Evolutionary conservation across 176 grass and related monocot genomes (phyloP).

Genomic region (sorghum (Sorghum bicolor)): Sorghum_bicolor_NCBIv3 NC_012872.2:62059501-62060000

Average conservation of each 20-base stretch:
- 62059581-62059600: not conserved
- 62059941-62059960: conserved; percentile 25
- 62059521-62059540: conserved; percentile 94
- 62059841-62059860: conserved; percentile 4
- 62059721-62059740: conserved; percentile 94
- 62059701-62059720: conserved; percentile 96
- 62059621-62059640: not conserved
- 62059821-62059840: conserved; percentile 8
- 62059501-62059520: conserved; percentile 82
- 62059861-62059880: conserved; percentile 13
- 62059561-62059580: conserved; percentile 34
- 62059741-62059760: conserved; percentile 99
- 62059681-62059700: conserved; percentile 97
- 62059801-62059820: conserved; percentile 83
- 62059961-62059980: conserved; percentile 76
- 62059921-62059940: not conserved
- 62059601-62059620: conserved; percentile 23
- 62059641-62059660: conserved; percentile 73
- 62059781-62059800: conserved; percentile 86
- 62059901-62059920: not conserved
- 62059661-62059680: conserved; percentile 93
- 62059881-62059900: not conserved
- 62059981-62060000: conserved; percentile 60
- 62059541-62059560: conserved; percentile 92
- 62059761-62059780: conserved; percentile 99